Percentiles rank a stretch among this genome's conserved stretches.
Conservation (phyloP, 768 basidiomycete species). For the Trametes meyenii region DNA sequence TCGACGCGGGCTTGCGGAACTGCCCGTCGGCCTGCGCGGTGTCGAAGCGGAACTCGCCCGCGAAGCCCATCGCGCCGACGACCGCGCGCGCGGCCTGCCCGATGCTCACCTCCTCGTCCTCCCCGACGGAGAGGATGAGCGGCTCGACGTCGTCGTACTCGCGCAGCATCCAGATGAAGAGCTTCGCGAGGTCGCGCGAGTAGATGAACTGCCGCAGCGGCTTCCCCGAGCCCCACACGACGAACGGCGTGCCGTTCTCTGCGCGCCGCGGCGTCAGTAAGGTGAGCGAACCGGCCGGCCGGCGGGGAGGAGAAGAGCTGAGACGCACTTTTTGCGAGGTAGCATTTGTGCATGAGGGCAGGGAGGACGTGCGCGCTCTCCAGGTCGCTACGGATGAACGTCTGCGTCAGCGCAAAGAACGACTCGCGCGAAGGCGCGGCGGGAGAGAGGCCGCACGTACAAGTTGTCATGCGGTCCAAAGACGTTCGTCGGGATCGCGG, state of each 20-base stretch:
- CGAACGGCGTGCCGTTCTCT: slow-evolving; percentile 85
- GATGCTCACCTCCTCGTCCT: slow-evolving; percentile 94
- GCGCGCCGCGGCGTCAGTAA: slow-evolving; percentile 3
- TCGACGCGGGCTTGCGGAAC: slow-evolving; percentile 95
- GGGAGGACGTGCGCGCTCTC: slow-evolving; percentile 95
- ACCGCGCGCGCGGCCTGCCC: slow-evolving; percentile 90
- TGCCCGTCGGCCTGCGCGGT: slow-evolving; percentile 86
- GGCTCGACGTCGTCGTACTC: slow-evolving; percentile 94
- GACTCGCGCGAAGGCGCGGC: not conserved
- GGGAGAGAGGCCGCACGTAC: slow-evolving; percentile 42
- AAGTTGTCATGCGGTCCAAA: slow-evolving; percentile 96
- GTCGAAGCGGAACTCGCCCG: slow-evolving; percentile 83
- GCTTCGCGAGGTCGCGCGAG: slow-evolving; percentile 92
- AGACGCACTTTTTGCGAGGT: slow-evolving; percentile 81
- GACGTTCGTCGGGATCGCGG: slow-evolving; percentile 97
- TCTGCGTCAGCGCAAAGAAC: not conserved
- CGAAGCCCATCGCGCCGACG: slow-evolving; percentile 78
- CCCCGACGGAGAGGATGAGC: slow-evolving; percentile 90
- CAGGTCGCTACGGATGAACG: slow-evolving; percentile 58
- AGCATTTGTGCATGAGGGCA: slow-evolving; percentile 90
- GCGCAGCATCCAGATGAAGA: slow-evolving; percentile 91
- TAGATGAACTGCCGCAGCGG: slow-evolving; percentile 98
- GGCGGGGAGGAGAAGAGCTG: not conserved
- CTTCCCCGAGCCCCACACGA: slow-evolving; percentile 87
- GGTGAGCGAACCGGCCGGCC: slow-evolving; percentile 6